Base-by-base conservation (phyloP, 1,284 basidiomycete species). In the Pseudozyma pruni region DNA sequence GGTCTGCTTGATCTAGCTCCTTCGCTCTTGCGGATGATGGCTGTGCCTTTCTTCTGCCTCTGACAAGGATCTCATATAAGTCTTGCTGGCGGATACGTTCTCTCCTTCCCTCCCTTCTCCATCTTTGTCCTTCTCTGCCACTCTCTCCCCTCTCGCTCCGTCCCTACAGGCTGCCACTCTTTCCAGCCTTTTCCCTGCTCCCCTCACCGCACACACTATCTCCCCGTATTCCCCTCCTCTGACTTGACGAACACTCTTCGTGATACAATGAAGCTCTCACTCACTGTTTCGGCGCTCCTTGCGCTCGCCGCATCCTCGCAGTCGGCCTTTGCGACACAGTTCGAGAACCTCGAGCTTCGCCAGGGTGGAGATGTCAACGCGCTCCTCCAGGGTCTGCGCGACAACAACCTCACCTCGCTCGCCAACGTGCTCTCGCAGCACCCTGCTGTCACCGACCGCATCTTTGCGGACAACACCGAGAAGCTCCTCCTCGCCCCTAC, bases 401-500 rank as follows among this genome's bases (percentile, higher is more conserved):
- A 63, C 49, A 53, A 55, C 58, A 72, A 72, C 56, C 54, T 72
- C 48, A 67, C 69, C 31, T 54, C 58, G 38, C 59, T 72, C 42
- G 69, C 69, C 38, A 56, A 63, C 27, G 54, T 63, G 8, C 60
- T 72, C 25, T 54, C 54, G 19, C 49, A 67, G 41, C 54, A 72
- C 49, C 43, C 69, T 16, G 35, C 62, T 8, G 69, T 72, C 22
- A 72, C 69, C 3, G 63, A 72, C 13, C 53, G 55, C 42, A 72
- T 72, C 33, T 49, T 72, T n/a, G 58, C 54, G 25, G 69, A 72
- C 48, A 52, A 44, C 37, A 51, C 58, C 32, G 46, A 53, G 10
- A 72, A 72, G 59, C 53, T 54, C 17, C 47, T 75, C 27, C 57
- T 74, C 23, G 74, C 74, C 9, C 74, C 74, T 8, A 58, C 55